A percentile compares a stretch with the other conserved stretches of the same genome.
These are phyloP conservation scores for Psilocybe tampanensis DNA, from an alignment of 768 basidiomycete genomes.

Conservation along the genomic window DNA sequence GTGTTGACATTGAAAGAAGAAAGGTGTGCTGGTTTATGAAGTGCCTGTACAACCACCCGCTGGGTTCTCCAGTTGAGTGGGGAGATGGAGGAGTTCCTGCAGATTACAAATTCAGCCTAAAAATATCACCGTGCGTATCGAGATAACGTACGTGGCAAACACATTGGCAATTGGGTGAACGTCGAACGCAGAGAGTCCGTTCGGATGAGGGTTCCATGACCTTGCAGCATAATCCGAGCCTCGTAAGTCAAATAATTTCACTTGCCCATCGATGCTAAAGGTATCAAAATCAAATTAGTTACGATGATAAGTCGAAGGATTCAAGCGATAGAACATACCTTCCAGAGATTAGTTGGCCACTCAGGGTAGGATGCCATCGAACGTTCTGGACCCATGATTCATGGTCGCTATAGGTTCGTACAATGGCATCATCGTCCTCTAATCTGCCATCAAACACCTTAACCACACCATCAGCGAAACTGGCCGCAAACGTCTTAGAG, in stretches of 20 bases:
- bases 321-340: constrained; percentile 60
- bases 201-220: constrained; percentile 64
- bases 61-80: constrained; percentile 68
- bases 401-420: constrained; percentile 77
- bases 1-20: constrained; percentile 54
- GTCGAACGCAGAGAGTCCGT: constrained; percentile 84
- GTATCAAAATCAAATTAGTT: neutral
- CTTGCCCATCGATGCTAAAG: constrained; percentile 81
- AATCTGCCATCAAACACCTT: constrained; percentile 92
- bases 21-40: constrained; percentile 41
- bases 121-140: neutral
- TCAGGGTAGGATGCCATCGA: constrained; percentile 73
- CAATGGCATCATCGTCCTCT: constrained; percentile 79
- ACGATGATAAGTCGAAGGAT: neutral
- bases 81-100: constrained; percentile 62
- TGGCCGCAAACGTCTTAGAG: constrained; percentile 81
- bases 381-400: constrained; percentile 90
- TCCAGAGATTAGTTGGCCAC: constrained; percentile 79
- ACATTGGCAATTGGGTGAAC: constrained; percentile 83
- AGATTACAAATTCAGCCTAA: constrained; percentile 1
- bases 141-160: constrained; percentile 76
- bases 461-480: constrained; percentile 91
- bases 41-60: constrained; percentile 59
- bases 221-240: constrained; percentile 57
- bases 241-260: constrained; percentile 91